These are phyloP conservation scores for Trypanosoma rangeli DNA, from an alignment of 208 protist genomes.

Conservation along the genomic window DNA sequence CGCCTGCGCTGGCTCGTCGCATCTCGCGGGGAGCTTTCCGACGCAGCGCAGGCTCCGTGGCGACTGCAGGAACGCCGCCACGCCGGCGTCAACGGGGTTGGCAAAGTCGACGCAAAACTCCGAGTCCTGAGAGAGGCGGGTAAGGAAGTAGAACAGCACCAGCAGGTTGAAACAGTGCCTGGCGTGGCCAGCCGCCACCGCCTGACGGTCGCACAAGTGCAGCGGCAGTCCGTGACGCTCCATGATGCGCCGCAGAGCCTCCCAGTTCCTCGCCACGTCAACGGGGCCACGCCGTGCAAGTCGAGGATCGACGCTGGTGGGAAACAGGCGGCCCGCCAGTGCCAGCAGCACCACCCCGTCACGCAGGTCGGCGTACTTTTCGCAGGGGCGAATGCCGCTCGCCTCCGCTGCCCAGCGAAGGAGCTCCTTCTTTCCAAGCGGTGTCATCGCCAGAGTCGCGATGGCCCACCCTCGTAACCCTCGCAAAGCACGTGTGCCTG, in stretches of 20 bases:
- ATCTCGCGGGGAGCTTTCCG: constrained; percentile 24
- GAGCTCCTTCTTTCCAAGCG: constrained; percentile 51
- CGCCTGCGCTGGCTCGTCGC: not conserved
- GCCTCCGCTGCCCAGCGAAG: constrained; percentile 46
- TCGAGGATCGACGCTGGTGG: constrained; percentile 27
- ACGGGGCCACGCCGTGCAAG: constrained; percentile 37
- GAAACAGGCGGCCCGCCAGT: constrained; percentile 38
- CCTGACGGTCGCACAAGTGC: constrained; percentile 40
- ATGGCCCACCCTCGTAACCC: not conserved
- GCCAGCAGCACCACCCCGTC: constrained; percentile 61
- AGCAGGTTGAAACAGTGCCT: constrained; percentile 68
- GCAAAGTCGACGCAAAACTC: constrained; percentile 63
- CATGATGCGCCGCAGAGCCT: constrained; percentile 38
- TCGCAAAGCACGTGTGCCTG: not conserved
- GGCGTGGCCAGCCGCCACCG: constrained; percentile 44
- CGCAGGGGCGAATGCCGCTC: constrained; percentile 41
- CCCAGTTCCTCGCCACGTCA: constrained; percentile 50
- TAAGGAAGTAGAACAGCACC: constrained; percentile 74
- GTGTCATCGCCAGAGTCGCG: not conserved
- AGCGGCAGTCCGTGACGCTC: constrained; percentile 40
- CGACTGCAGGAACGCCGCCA: constrained; percentile 68
- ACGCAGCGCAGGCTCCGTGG: constrained; percentile 43
- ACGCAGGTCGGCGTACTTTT: constrained; percentile 54
- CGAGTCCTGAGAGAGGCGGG: constrained; percentile 29
- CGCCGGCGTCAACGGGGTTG: constrained; percentile 48